Evolutionary conservation across 164 flowering plant genomes (phyloP), one percentile per base, ranked within the genome.

Genomic region (Aristolochia californica): DNA sequence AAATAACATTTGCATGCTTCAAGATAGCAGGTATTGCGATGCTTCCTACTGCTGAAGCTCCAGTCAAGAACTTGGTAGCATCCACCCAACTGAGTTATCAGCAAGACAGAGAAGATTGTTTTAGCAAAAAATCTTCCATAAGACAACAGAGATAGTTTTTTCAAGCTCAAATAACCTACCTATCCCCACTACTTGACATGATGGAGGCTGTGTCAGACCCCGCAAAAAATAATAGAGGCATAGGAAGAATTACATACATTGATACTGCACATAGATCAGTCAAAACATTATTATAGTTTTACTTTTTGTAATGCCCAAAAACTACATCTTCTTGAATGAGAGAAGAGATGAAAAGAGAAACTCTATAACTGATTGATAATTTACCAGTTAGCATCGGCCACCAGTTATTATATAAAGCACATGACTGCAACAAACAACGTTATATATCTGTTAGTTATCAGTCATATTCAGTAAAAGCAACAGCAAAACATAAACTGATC

Each of bases 331-430:
- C 40, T 48, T 28, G 23, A 16, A 40, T 23, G 14, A 24, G 44
- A 13, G 21, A 26, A 38, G 15, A 50, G 26, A 22, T 16, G 15
- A 22, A 22, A 9, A 17, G 23, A 50, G 54, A 11, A 20, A n/a
- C 51, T 13, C 34, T 44, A 44, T 24, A 20, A 23, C 59, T 16
- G 7, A 25, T 49, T 2, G 5, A 16, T 1, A 40, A 13, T 14
- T 38, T 77, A 91, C 98, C 82, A 66, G 91, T 74, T 55, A 93
- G 69, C 98, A 89, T 87, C 13, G 98, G 98, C 98, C 98, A 93
- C 98, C 97, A 93, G 64, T 93, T 93, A 70, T 76, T 66, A 69
- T 81, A 93, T 73, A 93, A 61, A 59, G 95, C 97, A 75, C 98
- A 93, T 62, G 98, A 93, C 98, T 93, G 84, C 65, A 60, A 68